A percentile compares a stretch with the other conserved stretches of the same genome.
Evolutionary conservation across 2,329 filamentous ascomycete genomes (phyloP).

Genomic region (Gaeumannomyces sp.): DNA sequence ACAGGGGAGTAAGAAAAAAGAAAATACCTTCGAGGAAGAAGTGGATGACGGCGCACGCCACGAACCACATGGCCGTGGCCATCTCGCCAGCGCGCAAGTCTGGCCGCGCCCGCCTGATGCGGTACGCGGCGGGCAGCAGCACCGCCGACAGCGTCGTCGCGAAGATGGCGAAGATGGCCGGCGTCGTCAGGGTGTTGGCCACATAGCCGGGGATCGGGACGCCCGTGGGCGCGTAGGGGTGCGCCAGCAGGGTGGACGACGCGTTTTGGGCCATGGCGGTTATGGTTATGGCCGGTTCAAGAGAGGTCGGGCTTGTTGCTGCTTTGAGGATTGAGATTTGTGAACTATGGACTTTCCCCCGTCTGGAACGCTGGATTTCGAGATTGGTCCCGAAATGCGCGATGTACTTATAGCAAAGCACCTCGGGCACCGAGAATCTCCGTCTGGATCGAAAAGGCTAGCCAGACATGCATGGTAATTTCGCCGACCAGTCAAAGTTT

Average conservation of each 20-base stretch:
- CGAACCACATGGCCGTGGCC: slow-evolving; percentile 6
- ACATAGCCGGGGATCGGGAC: slow-evolving; percentile 6
- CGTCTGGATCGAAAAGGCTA: no score
- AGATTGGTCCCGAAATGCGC: no score
- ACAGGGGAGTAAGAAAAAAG: neutral
- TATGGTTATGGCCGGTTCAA: no score
- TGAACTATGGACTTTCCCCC: no score
- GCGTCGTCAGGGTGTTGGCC: slow-evolving; percentile 8
- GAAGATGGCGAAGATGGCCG: slow-evolving; percentile 6
- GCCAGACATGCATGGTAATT: no score
- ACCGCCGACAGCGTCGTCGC: neutral
- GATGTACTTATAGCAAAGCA: no score
- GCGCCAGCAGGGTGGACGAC: neutral
- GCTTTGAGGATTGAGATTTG: neutral
- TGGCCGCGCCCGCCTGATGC: slow-evolving; percentile 4
- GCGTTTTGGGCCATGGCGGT: neutral
- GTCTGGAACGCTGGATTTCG: no score
- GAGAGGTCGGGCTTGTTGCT: no score
- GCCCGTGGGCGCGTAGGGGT: slow-evolving; percentile 8
- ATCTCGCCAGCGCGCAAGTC: slow-evolving; percentile 1
- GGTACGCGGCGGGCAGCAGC: slow-evolving; percentile 4
- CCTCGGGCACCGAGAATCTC: no score
- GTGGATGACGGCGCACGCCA: slow-evolving; percentile 7
- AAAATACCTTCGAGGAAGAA: slow-evolving; percentile 4
- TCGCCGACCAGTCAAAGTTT: no score